These are phyloP conservation scores for Brasilioporus rufonigricans DNA, from an alignment of 768 basidiomycete genomes.

Conservation along the genomic window DNA sequence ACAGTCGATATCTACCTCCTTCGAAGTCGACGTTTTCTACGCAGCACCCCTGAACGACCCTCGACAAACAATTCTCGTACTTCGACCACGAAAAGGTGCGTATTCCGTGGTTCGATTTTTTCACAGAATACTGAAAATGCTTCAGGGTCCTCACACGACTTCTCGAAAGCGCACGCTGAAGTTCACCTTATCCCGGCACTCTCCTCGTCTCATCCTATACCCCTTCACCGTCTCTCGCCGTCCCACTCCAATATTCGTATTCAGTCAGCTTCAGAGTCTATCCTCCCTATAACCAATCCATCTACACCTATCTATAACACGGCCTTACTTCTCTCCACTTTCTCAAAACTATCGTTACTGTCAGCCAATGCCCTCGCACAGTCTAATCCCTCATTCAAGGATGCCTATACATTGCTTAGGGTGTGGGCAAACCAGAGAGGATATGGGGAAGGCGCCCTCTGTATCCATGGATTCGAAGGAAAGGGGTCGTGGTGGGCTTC, in stretches of 20 bases:
- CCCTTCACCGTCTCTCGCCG: slow-evolving; percentile 68
- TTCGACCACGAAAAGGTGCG: slow-evolving; percentile 55
- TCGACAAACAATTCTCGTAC: slow-evolving; percentile 61
- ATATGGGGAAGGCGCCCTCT: slow-evolving; percentile 58
- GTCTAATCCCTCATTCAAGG: slow-evolving; percentile 55
- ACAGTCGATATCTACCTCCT: slow-evolving; percentile 49
- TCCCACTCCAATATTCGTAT: slow-evolving; percentile 65
- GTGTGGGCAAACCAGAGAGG: slow-evolving; percentile 92
- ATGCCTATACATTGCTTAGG: slow-evolving; percentile 76
- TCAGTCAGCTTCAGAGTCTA: slow-evolving; percentile 18
- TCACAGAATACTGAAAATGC: neutral
- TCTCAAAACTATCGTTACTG: slow-evolving; percentile 36
- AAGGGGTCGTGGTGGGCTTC: slow-evolving; percentile 68
- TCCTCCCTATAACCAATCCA: slow-evolving; percentile 23
- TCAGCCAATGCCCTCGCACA: slow-evolving; percentile 51
- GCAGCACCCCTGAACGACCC: slow-evolving; percentile 58
- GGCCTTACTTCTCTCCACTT: slow-evolving; percentile 52
- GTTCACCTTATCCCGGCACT: slow-evolving; percentile 75
- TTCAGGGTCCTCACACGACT: slow-evolving; percentile 56
- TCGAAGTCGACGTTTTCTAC: slow-evolving; percentile 58
- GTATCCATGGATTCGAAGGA: slow-evolving; percentile 68
- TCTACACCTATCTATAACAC: slow-evolving; percentile 83
- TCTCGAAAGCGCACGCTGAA: slow-evolving; percentile 65
- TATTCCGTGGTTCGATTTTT: slow-evolving; percentile 23
- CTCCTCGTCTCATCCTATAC: slow-evolving; percentile 58